Evolutionary conservation across 2,329 filamentous ascomycete species (phyloP), one percentile per base, ranked within the genome.

Genomic region (Macrophomina tecta): DNA sequence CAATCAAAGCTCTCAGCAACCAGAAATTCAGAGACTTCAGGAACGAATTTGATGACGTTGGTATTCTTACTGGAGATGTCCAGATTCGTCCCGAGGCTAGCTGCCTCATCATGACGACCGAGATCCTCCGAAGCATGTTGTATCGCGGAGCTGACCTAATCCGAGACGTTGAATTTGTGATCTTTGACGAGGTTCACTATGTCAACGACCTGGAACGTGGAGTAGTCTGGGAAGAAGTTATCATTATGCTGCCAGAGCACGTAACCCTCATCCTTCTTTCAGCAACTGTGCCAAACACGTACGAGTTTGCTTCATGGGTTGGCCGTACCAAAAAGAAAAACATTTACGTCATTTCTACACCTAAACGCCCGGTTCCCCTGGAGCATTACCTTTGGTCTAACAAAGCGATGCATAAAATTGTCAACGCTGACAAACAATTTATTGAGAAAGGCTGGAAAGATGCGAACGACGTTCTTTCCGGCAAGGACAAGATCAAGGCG

Each of bases 181-280:
- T 99, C 58, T 99, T 99, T 69, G 95, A 99, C 74, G 95, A 99
- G 79, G 95, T 99, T 1, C 95, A 99, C 80, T 99, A 99, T 76
- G 94, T 99, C 70, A 99, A 98, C 75, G 95, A 99, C 77, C 86
- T 91, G 32, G 95, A 98, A 78, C 88, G 95, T 80, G 95, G 95
- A 74, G 95, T 99, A 5, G 95, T 99, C 0, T 99, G 95, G 95
- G 95, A 99, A 79, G 95, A 99, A 79, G 95, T 99, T 73, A 99
- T 99, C 75, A 99, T 99, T 74, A 98, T 99, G 95, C 85, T 99
- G 65, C 95, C 95, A 0, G 94, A 97, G 76, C 95, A 99, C 80
- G 93, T 99, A 46, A 97, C 95, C 1, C 85, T 99, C 28, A 99
- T 99, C 71, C 83, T 98, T 1, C 86, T 99, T 3, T 99, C 95